Conservation (phyloP, 1,139 yeast species). For the Suhomyces bokatorum region DNA sequence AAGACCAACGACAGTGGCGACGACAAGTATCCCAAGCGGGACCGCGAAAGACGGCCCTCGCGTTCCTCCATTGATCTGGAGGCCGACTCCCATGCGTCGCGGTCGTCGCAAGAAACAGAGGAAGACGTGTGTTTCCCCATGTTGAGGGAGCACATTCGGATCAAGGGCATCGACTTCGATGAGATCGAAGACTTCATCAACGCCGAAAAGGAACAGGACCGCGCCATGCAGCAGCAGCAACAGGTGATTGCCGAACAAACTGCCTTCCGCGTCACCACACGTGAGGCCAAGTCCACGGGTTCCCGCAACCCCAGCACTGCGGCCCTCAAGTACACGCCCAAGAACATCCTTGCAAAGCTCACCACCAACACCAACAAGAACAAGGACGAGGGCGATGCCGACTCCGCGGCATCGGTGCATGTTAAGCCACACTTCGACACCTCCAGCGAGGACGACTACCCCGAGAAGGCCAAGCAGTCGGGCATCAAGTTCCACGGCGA, state of each 20-base stretch:
- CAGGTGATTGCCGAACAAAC: conserved; percentile 33
- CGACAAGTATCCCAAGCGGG: conserved; percentile 7
- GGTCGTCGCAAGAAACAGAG: conserved; percentile 83
- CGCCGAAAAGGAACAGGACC: conserved; percentile 44
- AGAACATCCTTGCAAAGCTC: conserved; percentile 24
- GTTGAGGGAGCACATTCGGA: conserved; percentile 68
- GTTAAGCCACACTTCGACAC: conserved; percentile 26
- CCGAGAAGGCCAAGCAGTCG: conserved; percentile 13
- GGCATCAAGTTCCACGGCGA: conserved; percentile 1
- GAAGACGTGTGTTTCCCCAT: conserved; percentile 98
- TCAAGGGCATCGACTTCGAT: conserved; percentile 76
- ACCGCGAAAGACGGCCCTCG: conserved; percentile 27
- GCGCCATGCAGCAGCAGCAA: conserved; percentile 31
- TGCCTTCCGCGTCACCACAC: conserved; percentile 24
- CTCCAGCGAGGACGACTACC: conserved; percentile 27
- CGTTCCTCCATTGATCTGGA: conserved; percentile 56
- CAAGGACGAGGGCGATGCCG: conserved; percentile 5
- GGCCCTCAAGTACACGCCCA: conserved; percentile 64
- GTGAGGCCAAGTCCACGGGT: conserved; percentile 25
- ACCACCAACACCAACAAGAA: conserved; percentile 5
- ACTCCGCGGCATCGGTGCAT: conserved; percentile 10
- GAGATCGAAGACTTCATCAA: conserved; percentile 74
- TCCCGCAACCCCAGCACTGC: conserved; percentile 35
- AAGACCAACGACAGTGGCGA: conserved; percentile 36
- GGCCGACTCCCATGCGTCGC: conserved; percentile 67